Percentiles rank a stretch among this genome's conserved stretches.
Conservation (phyloP, 2,329 filamentous ascomycete genomes). For the Calonectria fujianensis region DNA sequence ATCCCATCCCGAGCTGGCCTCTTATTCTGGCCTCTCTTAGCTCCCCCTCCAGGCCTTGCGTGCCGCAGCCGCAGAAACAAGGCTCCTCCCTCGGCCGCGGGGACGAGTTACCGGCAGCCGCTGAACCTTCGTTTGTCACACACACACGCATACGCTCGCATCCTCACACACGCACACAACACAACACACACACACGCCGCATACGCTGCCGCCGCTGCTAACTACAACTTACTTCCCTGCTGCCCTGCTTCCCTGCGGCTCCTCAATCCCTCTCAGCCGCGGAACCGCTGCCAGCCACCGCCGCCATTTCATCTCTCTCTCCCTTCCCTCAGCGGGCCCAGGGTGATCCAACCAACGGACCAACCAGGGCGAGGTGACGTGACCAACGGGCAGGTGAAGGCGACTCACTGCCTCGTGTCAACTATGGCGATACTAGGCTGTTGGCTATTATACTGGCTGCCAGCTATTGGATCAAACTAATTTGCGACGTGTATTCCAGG, state of each 20-base stretch:
- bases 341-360: background rate
- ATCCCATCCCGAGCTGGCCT: background rate
- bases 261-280: constrained; percentile 7
- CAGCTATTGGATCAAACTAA: constrained; percentile 22
- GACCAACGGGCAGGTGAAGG: background rate
- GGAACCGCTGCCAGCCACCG: constrained; percentile 17
- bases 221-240: too few species aligned
- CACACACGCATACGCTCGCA: background rate
- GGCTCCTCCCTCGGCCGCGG: background rate
- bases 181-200: background rate
- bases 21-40: background rate
- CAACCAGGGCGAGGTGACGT: background rate
- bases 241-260: background rate
- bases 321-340: background rate
- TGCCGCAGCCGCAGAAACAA: background rate
- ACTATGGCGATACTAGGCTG: constrained; percentile 17
- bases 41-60: background rate
- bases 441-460: constrained; percentile 25
- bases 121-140: background rate
- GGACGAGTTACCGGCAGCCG: constrained; percentile 3
- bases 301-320: background rate
- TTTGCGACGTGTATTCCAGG: constrained; percentile 20
- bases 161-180: background rate
- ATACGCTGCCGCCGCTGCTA: background rate
- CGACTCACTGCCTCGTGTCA: constrained; percentile 12